A percentile compares a stretch with the other conserved stretches of the same genome.
phyloP scores from a whole-genome alignment of 148 eudicot genomes.

The Euryodendron excelsum region DNA sequence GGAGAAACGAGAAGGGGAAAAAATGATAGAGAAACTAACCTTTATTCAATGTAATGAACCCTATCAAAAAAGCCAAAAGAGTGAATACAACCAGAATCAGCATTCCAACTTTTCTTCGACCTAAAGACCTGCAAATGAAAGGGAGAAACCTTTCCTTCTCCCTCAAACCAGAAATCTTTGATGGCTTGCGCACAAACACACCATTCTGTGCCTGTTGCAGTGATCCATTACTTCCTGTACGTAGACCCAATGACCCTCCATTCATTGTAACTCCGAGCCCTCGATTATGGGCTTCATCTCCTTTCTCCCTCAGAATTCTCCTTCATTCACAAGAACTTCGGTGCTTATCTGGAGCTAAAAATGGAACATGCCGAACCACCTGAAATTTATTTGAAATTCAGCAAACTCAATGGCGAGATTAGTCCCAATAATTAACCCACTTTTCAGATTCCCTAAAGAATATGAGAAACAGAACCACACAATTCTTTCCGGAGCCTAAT shows the following conservation, averaged over 20 bases:
- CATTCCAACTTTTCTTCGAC: conserved; percentile 71
- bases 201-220: conserved; percentile 65
- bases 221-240: conserved; percentile 66
- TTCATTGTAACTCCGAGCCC: conserved; percentile 70
- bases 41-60: conserved; percentile 53
- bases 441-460: neutral
- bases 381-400: neutral
- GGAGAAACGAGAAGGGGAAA: neutral
- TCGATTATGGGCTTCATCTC: conserved; percentile 52
- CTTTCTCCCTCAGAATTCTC: conserved; percentile 27
- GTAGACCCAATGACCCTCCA: conserved; percentile 67
- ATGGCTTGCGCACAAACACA: conserved; percentile 51
- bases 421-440: neutral
- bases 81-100: conserved; percentile 62
- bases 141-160: conserved; percentile 70
- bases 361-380: neutral
- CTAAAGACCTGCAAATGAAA: conserved; percentile 41
- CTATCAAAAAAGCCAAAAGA: conserved; percentile 53
- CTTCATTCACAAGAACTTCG: conserved; percentile 24
- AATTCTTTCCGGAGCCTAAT: neutral
- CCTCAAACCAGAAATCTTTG: conserved; percentile 58
- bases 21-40: conserved; percentile 39
- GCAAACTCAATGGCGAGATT: neutral
- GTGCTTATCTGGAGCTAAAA: neutral
- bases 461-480: neutral